These are phyloP conservation scores for Porcisia deanei DNA, from an alignment of 208 protist species.

Conservation along the genomic window DNA sequence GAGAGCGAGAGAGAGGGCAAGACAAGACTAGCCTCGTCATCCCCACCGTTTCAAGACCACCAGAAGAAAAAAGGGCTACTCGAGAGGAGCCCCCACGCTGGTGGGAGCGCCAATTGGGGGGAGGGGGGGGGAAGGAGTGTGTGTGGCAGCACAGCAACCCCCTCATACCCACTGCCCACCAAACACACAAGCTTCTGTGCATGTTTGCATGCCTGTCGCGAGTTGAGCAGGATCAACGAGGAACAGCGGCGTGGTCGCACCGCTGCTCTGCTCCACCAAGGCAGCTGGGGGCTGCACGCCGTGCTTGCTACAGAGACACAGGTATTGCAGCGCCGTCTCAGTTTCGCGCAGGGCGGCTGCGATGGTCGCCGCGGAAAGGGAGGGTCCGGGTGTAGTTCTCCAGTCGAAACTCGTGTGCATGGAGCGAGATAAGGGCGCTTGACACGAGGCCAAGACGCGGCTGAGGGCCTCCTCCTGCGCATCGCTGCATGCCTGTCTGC, in stretches of 20 bases:
- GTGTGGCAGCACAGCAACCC: background rate
- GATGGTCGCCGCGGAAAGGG: background rate
- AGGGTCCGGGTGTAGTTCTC: background rate
- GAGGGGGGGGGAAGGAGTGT: background rate
- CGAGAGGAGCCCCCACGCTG: background rate
- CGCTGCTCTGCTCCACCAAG: background rate
- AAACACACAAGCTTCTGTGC: slow-evolving; percentile 10
- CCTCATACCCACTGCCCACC: background rate
- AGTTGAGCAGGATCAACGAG: slow-evolving; percentile 11
- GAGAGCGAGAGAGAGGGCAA: background rate
- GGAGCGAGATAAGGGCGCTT: slow-evolving; percentile 14
- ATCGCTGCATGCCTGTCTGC: background rate
- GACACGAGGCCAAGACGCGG: slow-evolving; percentile 17
- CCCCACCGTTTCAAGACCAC: background rate
- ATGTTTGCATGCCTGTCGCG: background rate
- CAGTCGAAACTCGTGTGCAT: slow-evolving; percentile 15
- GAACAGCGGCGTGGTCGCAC: slow-evolving; percentile 6
- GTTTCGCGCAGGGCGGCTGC: background rate
- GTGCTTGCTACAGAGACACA: slow-evolving; percentile 25
- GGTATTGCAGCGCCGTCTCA: slow-evolving; percentile 6
- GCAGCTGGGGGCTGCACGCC: background rate
- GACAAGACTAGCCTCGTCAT: background rate
- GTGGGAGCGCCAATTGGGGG: background rate
- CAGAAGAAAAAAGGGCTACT: too few relatives aligned
- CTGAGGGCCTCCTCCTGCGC: slow-evolving; percentile 11